A percentile compares a stretch with the other conserved stretches of the same genome.
Evolutionary conservation across 371 early-diverging fungal species (phyloP).

Genomic region (Mortierella sp.): DNA sequence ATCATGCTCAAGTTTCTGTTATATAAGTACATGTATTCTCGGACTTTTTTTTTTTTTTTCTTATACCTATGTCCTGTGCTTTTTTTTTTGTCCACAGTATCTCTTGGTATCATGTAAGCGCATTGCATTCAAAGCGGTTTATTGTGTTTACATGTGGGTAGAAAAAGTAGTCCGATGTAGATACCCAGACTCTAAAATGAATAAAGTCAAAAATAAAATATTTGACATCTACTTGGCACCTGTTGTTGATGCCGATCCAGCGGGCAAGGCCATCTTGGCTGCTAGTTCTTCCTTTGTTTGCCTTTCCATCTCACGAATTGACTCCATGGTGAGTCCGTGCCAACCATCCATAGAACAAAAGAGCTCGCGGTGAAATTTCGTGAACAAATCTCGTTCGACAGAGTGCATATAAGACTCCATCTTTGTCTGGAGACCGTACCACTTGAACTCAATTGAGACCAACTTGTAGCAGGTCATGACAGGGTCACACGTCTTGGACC

Average conservation of each 20-base stretch:
- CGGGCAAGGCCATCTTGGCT: slow-evolving; percentile 25
- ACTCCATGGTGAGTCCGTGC: slow-evolving; percentile 79
- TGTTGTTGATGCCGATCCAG: slow-evolving; percentile 1
- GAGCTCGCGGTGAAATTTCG: slow-evolving; percentile 70
- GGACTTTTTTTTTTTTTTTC: too few species aligned
- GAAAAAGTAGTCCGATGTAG: too few species aligned
- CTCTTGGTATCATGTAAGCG: too few species aligned
- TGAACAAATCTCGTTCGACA: slow-evolving; percentile 58
- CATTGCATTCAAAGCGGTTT: too few species aligned
- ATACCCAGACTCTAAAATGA: too few species aligned
- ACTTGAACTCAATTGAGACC: slow-evolving; percentile 80
- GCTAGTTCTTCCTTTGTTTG: slow-evolving; percentile 73
- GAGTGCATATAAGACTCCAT: slow-evolving; percentile 65
- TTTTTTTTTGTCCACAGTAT: too few species aligned
- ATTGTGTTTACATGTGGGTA: too few species aligned
- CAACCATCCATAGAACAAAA: slow-evolving; percentile 82
- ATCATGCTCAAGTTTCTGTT: too few species aligned
- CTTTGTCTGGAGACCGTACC: slow-evolving; percentile 75
- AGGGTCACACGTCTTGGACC: slow-evolving; percentile 72
- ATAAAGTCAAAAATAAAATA: not conserved
- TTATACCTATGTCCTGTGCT: too few species aligned
- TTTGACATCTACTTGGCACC: not conserved
- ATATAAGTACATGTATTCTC: too few species aligned
- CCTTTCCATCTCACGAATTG: slow-evolving; percentile 73
- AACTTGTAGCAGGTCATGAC: slow-evolving; percentile 86